Evolutionary conservation across 345 rosid genomes (phyloP), one percentile per base, ranked within the genome.

Genomic region (Sonneratia caseolaris): DNA sequence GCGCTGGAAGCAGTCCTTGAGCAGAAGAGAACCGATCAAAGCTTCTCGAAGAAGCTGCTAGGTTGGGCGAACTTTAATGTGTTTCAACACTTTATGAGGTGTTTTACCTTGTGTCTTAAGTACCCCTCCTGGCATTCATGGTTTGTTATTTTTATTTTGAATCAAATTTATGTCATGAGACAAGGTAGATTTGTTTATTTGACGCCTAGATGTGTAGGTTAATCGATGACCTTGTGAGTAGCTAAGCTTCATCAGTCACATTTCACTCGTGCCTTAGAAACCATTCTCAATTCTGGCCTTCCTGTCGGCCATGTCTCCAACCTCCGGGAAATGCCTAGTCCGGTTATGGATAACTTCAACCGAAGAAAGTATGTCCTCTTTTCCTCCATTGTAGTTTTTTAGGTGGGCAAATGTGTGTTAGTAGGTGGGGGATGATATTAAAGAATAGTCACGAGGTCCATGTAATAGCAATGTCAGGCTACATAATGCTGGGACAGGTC

Each of bases 1-100:
- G 98, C 70, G 88, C 91, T 0, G 97, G 90, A 47, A 90, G 97
- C 79, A 95, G 97, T 77, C 87, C 91, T 3, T 79, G 83, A 56
- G 82, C 85, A 0, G 87, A 81, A 72, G 77, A 75, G 70, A 74
- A 70, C 68, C 16, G 37, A 32, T 15, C 18, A 4, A 85, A 73
- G 79, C 47, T 65, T 3, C 72, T 48, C 13, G 87, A 79, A 66
- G 81, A 83, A 45, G 76, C 70, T 37, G 81, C 79, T 71, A 69
- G 79, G 65, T 77, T 76, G 77, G 70, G 68, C 4, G 78, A 71
- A 73, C 80, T 59, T 37, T 62, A 37, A 62, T 77, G 70, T 36
- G 79, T 81, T 59, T 71, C 79, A 36, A 73, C 82, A n/a, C 70
- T 76, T 4, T 7, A n/a, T n/a, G 64, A 57, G 13, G 64, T 22